These are phyloP conservation scores for Castanea crenata DNA, from an alignment of 306 rosid genomes.

Conservation along the genomic window DNA sequence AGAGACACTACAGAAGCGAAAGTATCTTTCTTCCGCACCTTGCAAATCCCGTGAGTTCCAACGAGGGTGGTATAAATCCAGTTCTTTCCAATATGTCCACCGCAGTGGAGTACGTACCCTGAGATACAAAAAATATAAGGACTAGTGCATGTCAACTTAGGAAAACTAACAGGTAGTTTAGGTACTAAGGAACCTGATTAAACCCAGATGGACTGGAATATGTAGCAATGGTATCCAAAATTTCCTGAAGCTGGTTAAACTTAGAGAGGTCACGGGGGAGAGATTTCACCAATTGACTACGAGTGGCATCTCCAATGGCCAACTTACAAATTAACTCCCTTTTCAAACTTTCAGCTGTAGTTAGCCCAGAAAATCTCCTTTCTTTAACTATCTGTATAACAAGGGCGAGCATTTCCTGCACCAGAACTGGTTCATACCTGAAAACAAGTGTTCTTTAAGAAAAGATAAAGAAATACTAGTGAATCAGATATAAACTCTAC, in stretches of 20 bases:
- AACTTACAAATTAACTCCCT: conserved; percentile 81
- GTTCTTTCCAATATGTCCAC: conserved; percentile 78
- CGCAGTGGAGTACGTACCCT: conserved; percentile 95
- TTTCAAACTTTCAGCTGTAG: conserved; percentile 76
- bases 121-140: conserved; percentile 22
- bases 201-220: conserved; percentile 91
- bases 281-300: conserved; percentile 88
- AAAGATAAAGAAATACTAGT: background rate
- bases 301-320: conserved; percentile 84
- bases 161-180: background rate
- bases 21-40: conserved; percentile 93
- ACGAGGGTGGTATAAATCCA: conserved; percentile 92
- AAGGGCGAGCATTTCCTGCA: conserved; percentile 92
- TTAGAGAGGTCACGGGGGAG: conserved; percentile 91
- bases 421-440: conserved; percentile 80
- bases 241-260: conserved; percentile 66
- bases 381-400: conserved; percentile 88
- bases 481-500: conserved; percentile 1
- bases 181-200: conserved; percentile 55
- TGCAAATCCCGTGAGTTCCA: conserved; percentile 94
- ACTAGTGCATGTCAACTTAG: conserved; percentile 19
- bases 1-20: conserved; percentile 66
- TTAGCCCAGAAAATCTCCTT: conserved; percentile 89
- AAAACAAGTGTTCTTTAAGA: conserved; percentile 2
- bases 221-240: conserved; percentile 63